Evolutionary conservation across 78 protist species (phyloP).

Genomic region (Dictyostelium discoideum): DNA sequence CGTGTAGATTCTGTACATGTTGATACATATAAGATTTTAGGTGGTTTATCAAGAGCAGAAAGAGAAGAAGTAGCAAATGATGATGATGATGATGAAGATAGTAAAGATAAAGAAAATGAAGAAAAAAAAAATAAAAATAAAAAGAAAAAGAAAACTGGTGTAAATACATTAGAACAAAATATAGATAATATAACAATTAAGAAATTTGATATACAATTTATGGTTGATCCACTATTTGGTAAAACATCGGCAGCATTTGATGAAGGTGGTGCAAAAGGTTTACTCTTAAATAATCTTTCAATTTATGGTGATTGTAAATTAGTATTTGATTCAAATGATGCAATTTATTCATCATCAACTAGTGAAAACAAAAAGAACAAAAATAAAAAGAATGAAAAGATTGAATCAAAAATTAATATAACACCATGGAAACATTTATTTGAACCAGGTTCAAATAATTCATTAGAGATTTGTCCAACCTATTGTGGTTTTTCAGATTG

Average conservation of each 20-base stretch:
- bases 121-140: constrained; percentile 36
- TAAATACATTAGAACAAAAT: constrained; percentile 82
- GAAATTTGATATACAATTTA: constrained; percentile 41
- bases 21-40: constrained; percentile 87
- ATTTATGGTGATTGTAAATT: constrained; percentile 63
- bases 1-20: constrained; percentile 96
- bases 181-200: constrained; percentile 55
- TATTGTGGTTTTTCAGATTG: constrained; percentile 20
- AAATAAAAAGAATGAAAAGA: not conserved
- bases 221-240: constrained; percentile 92
- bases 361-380: not conserved
- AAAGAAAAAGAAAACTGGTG: constrained; percentile 22
- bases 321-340: constrained; percentile 84
- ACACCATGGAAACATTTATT: constrained; percentile 2
- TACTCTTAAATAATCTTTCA: constrained; percentile 80
- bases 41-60: constrained; percentile 85
- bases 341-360: constrained; percentile 32
- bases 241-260: constrained; percentile 90
- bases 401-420: not conserved
- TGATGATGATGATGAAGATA: constrained; percentile 43
- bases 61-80: constrained; percentile 39
- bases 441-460: not conserved
- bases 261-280: constrained; percentile 89
- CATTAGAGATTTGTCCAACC: constrained; percentile 43
- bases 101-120: constrained; percentile 17